These are phyloP conservation scores for Trypanosoma caninum DNA, from an alignment of 208 protist species.

Conservation along the genomic window DNA sequence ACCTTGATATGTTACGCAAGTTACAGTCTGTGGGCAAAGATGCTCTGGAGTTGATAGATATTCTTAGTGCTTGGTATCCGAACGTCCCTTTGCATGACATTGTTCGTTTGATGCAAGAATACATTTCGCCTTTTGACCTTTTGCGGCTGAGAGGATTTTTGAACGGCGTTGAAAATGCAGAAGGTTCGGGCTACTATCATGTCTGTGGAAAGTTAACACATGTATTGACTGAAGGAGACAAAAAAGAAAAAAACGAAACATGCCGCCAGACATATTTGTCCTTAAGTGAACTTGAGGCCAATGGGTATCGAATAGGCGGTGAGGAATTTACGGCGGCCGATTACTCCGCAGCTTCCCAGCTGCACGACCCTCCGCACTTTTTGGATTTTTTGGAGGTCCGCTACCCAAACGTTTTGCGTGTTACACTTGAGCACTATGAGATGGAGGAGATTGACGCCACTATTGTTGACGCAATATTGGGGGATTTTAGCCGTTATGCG, in stretches of 20 bases:
- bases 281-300: slow-evolving; percentile 17
- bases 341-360: slow-evolving; percentile 13
- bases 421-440: slow-evolving; percentile 26
- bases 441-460: slow-evolving; percentile 8
- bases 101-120: slow-evolving; percentile 26
- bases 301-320: slow-evolving; percentile 21
- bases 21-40: slow-evolving; percentile 18
- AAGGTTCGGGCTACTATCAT: slow-evolving; percentile 21
- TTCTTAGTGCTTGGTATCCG: slow-evolving; percentile 31
- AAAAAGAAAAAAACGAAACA: not conserved
- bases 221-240: not conserved
- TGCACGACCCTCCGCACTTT: slow-evolving; percentile 30
- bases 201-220: slow-evolving; percentile 21
- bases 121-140: slow-evolving; percentile 20
- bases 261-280: not conserved
- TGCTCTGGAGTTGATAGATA: slow-evolving; percentile 24
- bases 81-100: slow-evolving; percentile 14
- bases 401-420: slow-evolving; percentile 28
- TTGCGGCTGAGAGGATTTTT: slow-evolving; percentile 17
- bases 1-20: slow-evolving; percentile 28
- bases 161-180: slow-evolving; percentile 21
- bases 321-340: slow-evolving; percentile 24
- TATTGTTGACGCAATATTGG: slow-evolving; percentile 13
- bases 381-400: slow-evolving; percentile 29
- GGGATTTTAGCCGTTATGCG: slow-evolving; percentile 18